phyloP scores from a whole-genome alignment of 164 flowering plant species.

The Vitis labrusca region DNA sequence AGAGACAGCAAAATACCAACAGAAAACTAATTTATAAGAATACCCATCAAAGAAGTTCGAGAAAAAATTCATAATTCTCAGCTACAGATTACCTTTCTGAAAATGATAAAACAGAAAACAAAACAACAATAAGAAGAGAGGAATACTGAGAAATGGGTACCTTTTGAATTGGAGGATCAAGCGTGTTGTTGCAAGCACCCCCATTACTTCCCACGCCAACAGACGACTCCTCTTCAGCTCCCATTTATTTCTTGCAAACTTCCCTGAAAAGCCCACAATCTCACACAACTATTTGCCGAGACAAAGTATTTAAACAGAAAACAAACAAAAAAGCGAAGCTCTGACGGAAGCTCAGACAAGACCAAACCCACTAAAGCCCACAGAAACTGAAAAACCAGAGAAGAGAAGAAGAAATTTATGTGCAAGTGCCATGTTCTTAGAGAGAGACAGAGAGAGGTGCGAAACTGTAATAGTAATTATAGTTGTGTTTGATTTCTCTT shows the following conservation, averaged over 20 bases:
- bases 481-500: too few relatives aligned
- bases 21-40: neutral
- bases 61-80: neutral
- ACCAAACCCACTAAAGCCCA: too few relatives aligned
- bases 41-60: neutral
- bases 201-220: neutral
- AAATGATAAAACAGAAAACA: neutral
- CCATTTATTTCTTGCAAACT: constrained; percentile 15
- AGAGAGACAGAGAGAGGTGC: too few relatives aligned
- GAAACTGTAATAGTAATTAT: too few relatives aligned
- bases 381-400: too few relatives aligned
- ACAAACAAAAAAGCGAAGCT: too few relatives aligned
- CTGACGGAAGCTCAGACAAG: too few relatives aligned
- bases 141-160: constrained; percentile 11
- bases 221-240: constrained; percentile 18
- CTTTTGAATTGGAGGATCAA: constrained; percentile 19
- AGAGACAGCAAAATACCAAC: neutral
- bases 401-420: too few relatives aligned
- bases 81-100: neutral
- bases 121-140: neutral
- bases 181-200: constrained; percentile 6
- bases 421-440: too few relatives aligned
- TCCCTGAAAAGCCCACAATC: constrained; percentile 8
- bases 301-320: neutral
- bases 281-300: neutral